Evolutionary conservation across 2,329 filamentous ascomycete species (phyloP), one percentile per base, ranked within the genome.

Genomic region (Trichoderma endophyticum): DNA sequence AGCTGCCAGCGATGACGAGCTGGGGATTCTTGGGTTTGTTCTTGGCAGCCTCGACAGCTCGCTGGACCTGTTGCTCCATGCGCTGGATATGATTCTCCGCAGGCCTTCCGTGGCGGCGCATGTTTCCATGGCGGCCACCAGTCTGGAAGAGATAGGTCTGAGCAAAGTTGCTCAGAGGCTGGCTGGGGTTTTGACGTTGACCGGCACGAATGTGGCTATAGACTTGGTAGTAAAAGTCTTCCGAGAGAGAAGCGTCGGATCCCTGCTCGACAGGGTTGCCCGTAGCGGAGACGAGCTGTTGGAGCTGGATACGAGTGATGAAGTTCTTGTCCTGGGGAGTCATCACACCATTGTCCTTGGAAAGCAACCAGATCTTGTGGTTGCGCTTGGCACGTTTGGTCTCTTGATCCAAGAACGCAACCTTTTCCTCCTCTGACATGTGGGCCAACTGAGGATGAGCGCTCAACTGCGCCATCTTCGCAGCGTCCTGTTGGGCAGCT

Each of bases 281-380:
- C 28, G 94, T 97, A 9, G 96, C 95, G 12, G 95, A 91, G 69
- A 99, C 93, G 43, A 99, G 88, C 80, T 99, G 96, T 83, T 99
- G 96, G 67, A 99, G 87, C 81, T 99, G 96, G 75, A 99, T 99
- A 21, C 96, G 91, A 6, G 96, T 98, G 76, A 99, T 97, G 82
- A 98, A 99, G 80, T 98, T 99, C 86, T 99, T 99, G 83, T 99
- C 96, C 79, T 98, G 95, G 0, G 96, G 96, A 4, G 96, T 99
- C 96, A 99, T 99, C 73, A 99, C 84, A 28, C 96, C 96, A 78
- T 99, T 99, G 77, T 97, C 94, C 83, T 94, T 94, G 28, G 94
- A 97, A 68, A 98, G 84, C 56, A 97, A 86, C 83, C 95, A 95
- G 74, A 99, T 98, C 85, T 99, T 99, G 84, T 98, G 95, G 79